phyloP scores from a whole-genome alignment of 116 monocot species.

The Trichopus zeylanicus region DNA sequence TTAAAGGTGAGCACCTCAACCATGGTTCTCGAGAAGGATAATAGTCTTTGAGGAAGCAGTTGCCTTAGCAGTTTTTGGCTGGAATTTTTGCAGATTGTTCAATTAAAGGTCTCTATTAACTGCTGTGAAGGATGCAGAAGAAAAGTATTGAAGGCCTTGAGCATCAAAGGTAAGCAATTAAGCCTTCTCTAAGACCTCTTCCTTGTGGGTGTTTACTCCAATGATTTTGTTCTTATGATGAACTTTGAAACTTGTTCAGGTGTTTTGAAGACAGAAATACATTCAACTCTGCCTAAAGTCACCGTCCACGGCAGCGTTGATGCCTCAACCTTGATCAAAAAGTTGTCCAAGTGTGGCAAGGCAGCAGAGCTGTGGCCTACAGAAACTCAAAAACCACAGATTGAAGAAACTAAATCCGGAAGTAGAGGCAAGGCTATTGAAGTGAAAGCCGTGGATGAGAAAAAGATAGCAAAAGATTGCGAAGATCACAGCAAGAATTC shows the following conservation, averaged over 20 bases:
- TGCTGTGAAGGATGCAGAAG: slow-evolving; percentile 91
- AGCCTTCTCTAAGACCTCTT: no score
- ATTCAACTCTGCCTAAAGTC: slow-evolving; percentile 68
- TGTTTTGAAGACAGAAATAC: slow-evolving; percentile 72
- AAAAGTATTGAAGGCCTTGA: slow-evolving; percentile 69
- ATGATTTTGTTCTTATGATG: neutral
- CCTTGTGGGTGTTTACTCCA: neutral
- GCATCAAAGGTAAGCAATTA: slow-evolving; percentile 47
- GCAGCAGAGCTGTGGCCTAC: slow-evolving; percentile 31
- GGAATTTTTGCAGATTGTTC: slow-evolving; percentile 41
- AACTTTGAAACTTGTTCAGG: slow-evolving; percentile 27
- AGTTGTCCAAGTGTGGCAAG: slow-evolving; percentile 57
- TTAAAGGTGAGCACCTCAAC: slow-evolving; percentile 15
- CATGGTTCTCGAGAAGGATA: neutral
- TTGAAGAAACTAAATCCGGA: slow-evolving; percentile 13
- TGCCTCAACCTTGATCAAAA: slow-evolving; percentile 38
- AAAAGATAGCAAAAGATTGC: slow-evolving; percentile 8
- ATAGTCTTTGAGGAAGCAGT: slow-evolving; percentile 11
- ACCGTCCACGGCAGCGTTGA: slow-evolving; percentile 61
- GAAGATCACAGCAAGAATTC: slow-evolving; percentile 1
- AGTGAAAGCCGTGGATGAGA: neutral
- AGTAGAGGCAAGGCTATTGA: neutral
- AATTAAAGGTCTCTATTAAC: slow-evolving; percentile 67
- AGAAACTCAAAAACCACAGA: slow-evolving; percentile 7
- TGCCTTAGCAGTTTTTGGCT: no score